Conservation (phyloP, 2,329 filamentous ascomycete genomes). For the Talaromyces amestolkiae region DNA sequence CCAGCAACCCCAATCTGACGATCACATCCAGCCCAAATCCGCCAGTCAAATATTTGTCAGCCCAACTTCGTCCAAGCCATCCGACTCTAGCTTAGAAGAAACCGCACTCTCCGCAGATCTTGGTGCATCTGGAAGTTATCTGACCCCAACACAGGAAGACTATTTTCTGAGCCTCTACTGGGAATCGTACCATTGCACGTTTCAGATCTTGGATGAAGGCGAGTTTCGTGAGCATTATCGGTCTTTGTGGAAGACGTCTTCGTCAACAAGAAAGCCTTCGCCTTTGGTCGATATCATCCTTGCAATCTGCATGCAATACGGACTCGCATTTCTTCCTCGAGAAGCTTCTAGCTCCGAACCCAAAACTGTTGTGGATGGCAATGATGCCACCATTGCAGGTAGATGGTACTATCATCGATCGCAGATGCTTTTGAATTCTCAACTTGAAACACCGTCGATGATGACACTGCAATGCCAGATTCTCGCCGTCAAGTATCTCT, state of each 20-base stretch:
- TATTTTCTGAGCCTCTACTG: conserved; percentile 50
- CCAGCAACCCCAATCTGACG: conserved; percentile 32
- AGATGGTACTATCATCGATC: conserved; percentile 50
- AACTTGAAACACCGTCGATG: conserved; percentile 50
- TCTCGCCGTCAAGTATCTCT: conserved; percentile 48
- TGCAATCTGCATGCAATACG: conserved; percentile 53
- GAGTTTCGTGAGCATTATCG: conserved; percentile 48
- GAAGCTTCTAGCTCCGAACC: background rate
- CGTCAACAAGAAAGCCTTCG: conserved; percentile 41
- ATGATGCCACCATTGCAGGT: conserved; percentile 46
- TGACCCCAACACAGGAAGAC: conserved; percentile 47
- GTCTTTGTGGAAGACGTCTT: conserved; percentile 38
- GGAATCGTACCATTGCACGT: conserved; percentile 46
- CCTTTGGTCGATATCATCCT: conserved; percentile 54
- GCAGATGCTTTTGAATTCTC: conserved; percentile 44
- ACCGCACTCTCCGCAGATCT: conserved; percentile 19
- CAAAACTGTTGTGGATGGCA: conserved; percentile 23
- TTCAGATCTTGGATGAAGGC: conserved; percentile 46
- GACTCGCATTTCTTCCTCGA: conserved; percentile 28
- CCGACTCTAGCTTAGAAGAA: conserved; percentile 4
- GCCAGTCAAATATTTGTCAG: conserved; percentile 22
- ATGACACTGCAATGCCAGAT: conserved; percentile 51
- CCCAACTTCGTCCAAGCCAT: conserved; percentile 19
- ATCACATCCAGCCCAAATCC: conserved; percentile 33
- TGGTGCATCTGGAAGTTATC: conserved; percentile 25